A percentile compares a stretch with the other conserved stretches of the same genome.
phyloP scores from a whole-genome alignment of 805 yeast genomes.

The Ogataea ramenticola region DNA sequence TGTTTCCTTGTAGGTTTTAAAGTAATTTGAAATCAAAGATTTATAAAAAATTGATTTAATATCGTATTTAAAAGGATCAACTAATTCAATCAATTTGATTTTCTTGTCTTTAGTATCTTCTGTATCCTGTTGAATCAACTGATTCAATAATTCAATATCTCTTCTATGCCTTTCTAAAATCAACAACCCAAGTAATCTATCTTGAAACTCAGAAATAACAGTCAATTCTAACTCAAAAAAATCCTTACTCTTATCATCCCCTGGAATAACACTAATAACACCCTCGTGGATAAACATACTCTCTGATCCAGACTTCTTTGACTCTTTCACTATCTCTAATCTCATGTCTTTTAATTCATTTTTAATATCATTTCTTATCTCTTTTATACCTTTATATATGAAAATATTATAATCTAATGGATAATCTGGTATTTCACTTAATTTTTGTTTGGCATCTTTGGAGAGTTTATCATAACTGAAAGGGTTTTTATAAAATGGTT shows the following conservation, averaged over 20 bases:
- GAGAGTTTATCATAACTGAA: constrained; percentile 4
- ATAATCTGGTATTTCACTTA: constrained; percentile 26
- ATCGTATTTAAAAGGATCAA: constrained; percentile 24
- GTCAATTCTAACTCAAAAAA: constrained; percentile 14
- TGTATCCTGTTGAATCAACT: constrained; percentile 7
- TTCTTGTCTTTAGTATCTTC: constrained; percentile 9
- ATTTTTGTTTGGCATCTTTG: constrained; percentile 6
- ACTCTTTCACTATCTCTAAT: constrained; percentile 9
- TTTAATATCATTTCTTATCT: constrained; percentile 12
- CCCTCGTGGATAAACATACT: constrained; percentile 18
- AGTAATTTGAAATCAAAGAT: constrained; percentile 12
- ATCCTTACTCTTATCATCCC: constrained; percentile 6
- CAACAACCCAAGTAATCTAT: constrained; percentile 24
- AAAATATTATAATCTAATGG: constrained; percentile 32
- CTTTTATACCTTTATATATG: constrained; percentile 24
- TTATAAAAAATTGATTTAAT: constrained; percentile 26
- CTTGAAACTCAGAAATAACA: constrained; percentile 26
- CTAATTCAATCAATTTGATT: constrained; percentile 17
- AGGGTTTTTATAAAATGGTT: neutral
- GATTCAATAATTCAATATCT: constrained; percentile 22
- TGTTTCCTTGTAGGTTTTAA: constrained; percentile 15
- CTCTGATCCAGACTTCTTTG: too few species aligned
- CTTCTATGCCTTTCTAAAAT: constrained; percentile 30
- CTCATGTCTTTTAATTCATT: constrained; percentile 17
- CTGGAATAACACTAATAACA: too few species aligned